These are phyloP conservation scores for Amanita inopinata DNA, from an alignment of 768 basidiomycete species.

Conservation along the genomic window DNA sequence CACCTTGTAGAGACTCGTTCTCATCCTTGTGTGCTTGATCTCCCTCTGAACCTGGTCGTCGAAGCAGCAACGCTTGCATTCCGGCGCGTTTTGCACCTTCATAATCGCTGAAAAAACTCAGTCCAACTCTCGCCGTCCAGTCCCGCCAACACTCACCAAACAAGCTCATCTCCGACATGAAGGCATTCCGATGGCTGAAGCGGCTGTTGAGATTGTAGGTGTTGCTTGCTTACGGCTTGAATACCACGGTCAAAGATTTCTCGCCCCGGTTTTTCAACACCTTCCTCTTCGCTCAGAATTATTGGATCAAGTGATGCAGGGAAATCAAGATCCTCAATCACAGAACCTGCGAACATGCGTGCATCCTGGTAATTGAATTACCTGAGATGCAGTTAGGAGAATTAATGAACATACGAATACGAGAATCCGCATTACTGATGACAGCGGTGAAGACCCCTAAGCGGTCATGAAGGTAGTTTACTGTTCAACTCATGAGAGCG, in stretches of 20 bases:
- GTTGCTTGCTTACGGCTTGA: conserved; percentile 19
- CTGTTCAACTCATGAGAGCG: conserved; percentile 21
- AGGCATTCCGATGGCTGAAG: conserved; percentile 37
- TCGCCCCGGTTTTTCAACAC: conserved; percentile 56
- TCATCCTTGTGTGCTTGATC: conserved; percentile 34
- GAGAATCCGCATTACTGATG: conserved; percentile 63
- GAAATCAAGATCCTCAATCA: conserved; percentile 56
- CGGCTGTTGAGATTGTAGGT: conserved; percentile 9
- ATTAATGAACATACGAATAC: conserved; percentile 41
- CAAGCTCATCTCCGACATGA: conserved; percentile 71
- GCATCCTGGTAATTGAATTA: neutral
- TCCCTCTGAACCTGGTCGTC: conserved; percentile 38
- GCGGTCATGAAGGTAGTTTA: conserved; percentile 31
- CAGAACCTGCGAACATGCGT: conserved; percentile 31
- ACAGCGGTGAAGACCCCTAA: conserved; percentile 44
- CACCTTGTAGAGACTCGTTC: conserved; percentile 28
- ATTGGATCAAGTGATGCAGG: conserved; percentile 39
- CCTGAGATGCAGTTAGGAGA: conserved; percentile 3
- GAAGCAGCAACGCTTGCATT: conserved; percentile 47
- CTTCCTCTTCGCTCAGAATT: conserved; percentile 61
- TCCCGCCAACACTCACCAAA: conserved; percentile 30
- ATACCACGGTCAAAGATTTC: conserved; percentile 47
- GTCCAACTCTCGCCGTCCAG: conserved; percentile 1
- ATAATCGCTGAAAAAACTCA: conserved; percentile 44
- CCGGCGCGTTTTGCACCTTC: conserved; percentile 46